Conservation (phyloP, 169 alveolate species). For the Plasmodium blacklocki region DNA sequence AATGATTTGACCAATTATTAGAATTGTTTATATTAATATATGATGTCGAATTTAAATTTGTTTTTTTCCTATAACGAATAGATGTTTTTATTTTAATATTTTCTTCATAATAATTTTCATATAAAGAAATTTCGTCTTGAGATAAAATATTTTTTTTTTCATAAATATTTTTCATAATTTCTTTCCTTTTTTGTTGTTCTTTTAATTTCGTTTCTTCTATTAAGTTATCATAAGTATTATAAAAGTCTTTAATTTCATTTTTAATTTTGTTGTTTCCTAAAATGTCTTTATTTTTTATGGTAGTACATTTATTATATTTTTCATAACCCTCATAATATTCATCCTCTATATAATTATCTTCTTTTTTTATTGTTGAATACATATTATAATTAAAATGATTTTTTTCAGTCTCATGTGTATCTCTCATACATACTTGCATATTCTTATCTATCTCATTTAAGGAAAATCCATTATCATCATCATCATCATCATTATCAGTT, state of each 20-base stretch:
- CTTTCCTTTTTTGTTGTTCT: slow-evolving; percentile 24
- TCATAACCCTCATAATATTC: no score
- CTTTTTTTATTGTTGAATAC: background rate
- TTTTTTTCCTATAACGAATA: background rate
- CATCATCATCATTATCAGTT: slow-evolving; percentile 12
- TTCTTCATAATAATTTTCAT: slow-evolving; percentile 42
- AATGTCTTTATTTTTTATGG: background rate
- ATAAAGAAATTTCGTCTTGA: slow-evolving; percentile 39
- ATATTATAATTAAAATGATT: background rate
- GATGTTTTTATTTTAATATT: slow-evolving; percentile 24
- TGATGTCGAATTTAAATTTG: background rate
- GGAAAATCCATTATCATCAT: background rate
- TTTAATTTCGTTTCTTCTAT: slow-evolving; percentile 27
- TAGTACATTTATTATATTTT: background rate
- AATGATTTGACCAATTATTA: background rate
- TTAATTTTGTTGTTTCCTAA: background rate
- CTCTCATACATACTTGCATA: background rate
- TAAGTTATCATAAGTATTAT: slow-evolving; percentile 24
- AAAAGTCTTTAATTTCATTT: slow-evolving; percentile 41
- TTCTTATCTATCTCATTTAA: background rate
- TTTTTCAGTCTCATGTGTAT: background rate
- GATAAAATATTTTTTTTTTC: slow-evolving; percentile 41
- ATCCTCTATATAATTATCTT: background rate
- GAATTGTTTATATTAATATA: no score
- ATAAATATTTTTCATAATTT: slow-evolving; percentile 51